phyloP scores from a whole-genome alignment of 257 asterid genomes.

The Fraxinus excelsior region DNA sequence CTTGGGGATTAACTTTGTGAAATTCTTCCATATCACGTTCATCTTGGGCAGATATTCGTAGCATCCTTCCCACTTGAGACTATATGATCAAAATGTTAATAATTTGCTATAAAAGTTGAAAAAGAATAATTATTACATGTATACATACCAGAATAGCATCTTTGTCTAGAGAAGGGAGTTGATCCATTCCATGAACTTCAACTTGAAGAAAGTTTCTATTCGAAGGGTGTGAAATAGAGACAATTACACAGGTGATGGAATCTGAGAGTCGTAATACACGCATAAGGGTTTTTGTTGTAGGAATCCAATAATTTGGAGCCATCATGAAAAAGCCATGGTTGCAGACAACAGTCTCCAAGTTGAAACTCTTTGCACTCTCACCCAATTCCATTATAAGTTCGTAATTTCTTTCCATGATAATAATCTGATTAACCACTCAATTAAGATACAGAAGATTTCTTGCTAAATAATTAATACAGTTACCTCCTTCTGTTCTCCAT shows the following conservation, averaged over 20 bases:
- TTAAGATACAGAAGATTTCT: too few species aligned
- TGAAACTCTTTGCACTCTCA: conserved; percentile 11
- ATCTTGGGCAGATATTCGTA: conserved; percentile 40
- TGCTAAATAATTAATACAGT: too few species aligned
- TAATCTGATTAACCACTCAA: too few species aligned
- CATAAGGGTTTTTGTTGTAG: conserved; percentile 18
- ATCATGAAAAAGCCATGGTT: conserved; percentile 68
- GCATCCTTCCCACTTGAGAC: conserved; percentile 59
- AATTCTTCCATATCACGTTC: conserved; percentile 34
- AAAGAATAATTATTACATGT: neutral
- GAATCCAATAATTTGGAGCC: conserved; percentile 58
- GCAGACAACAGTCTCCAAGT: conserved; percentile 45
- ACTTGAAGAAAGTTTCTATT: conserved; percentile 16
- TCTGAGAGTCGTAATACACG: conserved; percentile 41
- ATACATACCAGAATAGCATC: conserved; percentile 29
- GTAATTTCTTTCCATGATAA: neutral
- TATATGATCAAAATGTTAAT: neutral
- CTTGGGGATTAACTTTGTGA: conserved; percentile 36
- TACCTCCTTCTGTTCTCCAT: too few species aligned
- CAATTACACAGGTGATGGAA: neutral
- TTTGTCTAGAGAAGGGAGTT: conserved; percentile 13
- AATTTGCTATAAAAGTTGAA: too few species aligned
- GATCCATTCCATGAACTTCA: neutral
- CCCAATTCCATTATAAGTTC: neutral
- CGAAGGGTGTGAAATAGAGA: conserved; percentile 39